Conservation (phyloP, 805 yeast species). For the Candida vartiovaarae region DNA sequence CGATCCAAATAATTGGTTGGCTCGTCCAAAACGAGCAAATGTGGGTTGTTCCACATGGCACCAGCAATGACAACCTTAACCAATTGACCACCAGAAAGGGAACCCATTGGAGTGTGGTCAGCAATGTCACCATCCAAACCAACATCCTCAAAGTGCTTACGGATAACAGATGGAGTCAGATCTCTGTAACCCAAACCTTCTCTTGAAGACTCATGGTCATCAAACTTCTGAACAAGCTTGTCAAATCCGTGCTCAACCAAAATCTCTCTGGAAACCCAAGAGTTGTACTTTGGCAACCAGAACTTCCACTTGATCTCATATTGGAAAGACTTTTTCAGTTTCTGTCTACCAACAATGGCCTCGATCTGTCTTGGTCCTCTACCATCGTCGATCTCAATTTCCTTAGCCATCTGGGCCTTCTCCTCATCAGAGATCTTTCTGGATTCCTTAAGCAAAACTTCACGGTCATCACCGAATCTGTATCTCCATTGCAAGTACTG, state of each 20-base stretch:
- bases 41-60: slow-evolving; percentile 99
- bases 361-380: slow-evolving; percentile 84
- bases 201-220: slow-evolving; percentile 98
- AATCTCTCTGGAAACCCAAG: slow-evolving; percentile 85
- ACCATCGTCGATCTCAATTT: slow-evolving; percentile 78
- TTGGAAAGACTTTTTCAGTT: slow-evolving; percentile 92
- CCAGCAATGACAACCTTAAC: slow-evolving; percentile 99
- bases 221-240: slow-evolving; percentile 91
- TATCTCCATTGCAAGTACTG: slow-evolving; percentile 99
- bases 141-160: slow-evolving; percentile 95
- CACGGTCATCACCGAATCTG: slow-evolving; percentile 96
- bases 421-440: slow-evolving; percentile 81
- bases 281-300: slow-evolving; percentile 88
- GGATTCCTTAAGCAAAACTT: slow-evolving; percentile 86
- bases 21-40: slow-evolving; percentile 90
- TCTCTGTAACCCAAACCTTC: slow-evolving; percentile 99
- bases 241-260: slow-evolving; percentile 80
- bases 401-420: slow-evolving; percentile 66
- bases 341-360: slow-evolving; percentile 96
- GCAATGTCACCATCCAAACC: slow-evolving; percentile 98
- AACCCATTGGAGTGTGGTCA: slow-evolving; percentile 95
- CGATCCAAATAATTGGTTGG: slow-evolving; percentile 98
- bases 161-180: slow-evolving; percentile 80
- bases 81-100: slow-evolving; percentile 95
- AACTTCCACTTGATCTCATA: slow-evolving; percentile 92